Percentiles rank a stretch among this genome's conserved stretches.
Evolutionary conservation across 2,329 filamentous ascomycete species (phyloP).

Genomic region (Paraconiothyrium sp.): DNA sequence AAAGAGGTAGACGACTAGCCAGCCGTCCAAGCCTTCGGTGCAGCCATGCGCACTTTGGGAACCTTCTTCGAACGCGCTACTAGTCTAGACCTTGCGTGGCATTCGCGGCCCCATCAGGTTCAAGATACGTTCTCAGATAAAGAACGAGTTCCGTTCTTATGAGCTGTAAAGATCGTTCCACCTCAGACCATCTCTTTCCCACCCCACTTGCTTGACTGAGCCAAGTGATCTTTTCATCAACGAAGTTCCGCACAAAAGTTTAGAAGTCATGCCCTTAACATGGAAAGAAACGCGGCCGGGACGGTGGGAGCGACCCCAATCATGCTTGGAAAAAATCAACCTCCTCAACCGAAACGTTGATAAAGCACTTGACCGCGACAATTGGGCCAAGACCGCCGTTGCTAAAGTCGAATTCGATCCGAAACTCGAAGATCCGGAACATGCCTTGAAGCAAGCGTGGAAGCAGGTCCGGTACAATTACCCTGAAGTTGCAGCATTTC

Average conservation of each 20-base stretch:
- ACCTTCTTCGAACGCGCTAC: slow-evolving; percentile 13
- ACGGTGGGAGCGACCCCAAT: slow-evolving; percentile 36
- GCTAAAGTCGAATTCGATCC: slow-evolving; percentile 36
- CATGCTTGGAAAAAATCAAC: slow-evolving; percentile 34
- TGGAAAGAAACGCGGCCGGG: slow-evolving; percentile 38
- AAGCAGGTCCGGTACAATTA: slow-evolving; percentile 40
- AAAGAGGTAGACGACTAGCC: not conserved
- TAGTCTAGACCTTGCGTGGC: slow-evolving; percentile 2
- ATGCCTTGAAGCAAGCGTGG: slow-evolving; percentile 31
- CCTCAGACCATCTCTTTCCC: slow-evolving; percentile 5
- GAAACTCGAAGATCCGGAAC: slow-evolving; percentile 28
- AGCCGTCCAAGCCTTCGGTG: not conserved
- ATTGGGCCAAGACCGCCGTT: slow-evolving; percentile 38
- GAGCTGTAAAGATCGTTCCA: not conserved
- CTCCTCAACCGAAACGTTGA: slow-evolving; percentile 35
- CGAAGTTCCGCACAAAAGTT: not conserved
- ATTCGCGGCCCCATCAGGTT: not conserved
- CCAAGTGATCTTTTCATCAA: not conserved
- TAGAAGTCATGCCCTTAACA: slow-evolving; percentile 13
- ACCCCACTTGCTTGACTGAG: slow-evolving; percentile 1
- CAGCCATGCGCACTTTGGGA: slow-evolving; percentile 5
- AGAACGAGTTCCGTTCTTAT: not conserved
- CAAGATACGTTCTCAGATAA: slow-evolving; percentile 2
- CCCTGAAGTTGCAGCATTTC: slow-evolving; percentile 37
- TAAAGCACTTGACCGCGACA: slow-evolving; percentile 36